Percentiles rank a stretch among this genome's conserved stretches.
These are phyloP conservation scores for Taphrina wiesneri DNA, from an alignment of 1,139 yeast genomes.

Conservation along the genomic window DNA sequence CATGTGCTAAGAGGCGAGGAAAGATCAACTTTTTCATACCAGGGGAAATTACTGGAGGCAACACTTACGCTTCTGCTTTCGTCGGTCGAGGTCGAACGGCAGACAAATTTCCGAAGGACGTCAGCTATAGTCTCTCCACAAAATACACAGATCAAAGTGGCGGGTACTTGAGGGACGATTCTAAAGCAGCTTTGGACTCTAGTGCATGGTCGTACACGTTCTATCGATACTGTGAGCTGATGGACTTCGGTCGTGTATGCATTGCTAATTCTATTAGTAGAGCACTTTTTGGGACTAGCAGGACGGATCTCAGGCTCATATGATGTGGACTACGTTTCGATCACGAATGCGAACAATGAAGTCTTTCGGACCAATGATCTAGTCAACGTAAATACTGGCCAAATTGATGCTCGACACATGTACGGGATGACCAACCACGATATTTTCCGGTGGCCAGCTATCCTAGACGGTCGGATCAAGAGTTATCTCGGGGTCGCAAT, in stretches of 20 bases:
- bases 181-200: conserved; percentile 26
- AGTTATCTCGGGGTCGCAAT: conserved; percentile 27
- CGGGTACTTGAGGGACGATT: conserved; percentile 10
- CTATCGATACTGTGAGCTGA: conserved; percentile 20
- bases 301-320: conserved; percentile 31
- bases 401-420: conserved; percentile 35
- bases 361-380: conserved; percentile 31
- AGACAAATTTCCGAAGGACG: conserved; percentile 27
- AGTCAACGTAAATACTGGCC: conserved; percentile 33
- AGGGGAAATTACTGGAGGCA: conserved; percentile 36
- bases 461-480: conserved; percentile 24
- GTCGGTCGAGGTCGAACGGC: conserved; percentile 35
- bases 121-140: conserved; percentile 7
- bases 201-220: conserved; percentile 32
- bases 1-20: conserved; percentile 28
- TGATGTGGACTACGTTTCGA: conserved; percentile 27
- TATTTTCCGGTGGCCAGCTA: conserved; percentile 35
- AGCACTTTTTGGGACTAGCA: conserved; percentile 27
- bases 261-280: conserved; percentile 1
- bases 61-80: conserved; percentile 30
- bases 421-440: conserved; percentile 35
- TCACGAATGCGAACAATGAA: conserved; percentile 30
- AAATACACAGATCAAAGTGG: not conserved
- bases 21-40: conserved; percentile 34
- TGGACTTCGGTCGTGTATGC: not conserved